These are phyloP conservation scores for Arthrobotrys musiformis DNA, from an alignment of 2,329 filamentous ascomycete species.

Conservation along the genomic window DNA sequence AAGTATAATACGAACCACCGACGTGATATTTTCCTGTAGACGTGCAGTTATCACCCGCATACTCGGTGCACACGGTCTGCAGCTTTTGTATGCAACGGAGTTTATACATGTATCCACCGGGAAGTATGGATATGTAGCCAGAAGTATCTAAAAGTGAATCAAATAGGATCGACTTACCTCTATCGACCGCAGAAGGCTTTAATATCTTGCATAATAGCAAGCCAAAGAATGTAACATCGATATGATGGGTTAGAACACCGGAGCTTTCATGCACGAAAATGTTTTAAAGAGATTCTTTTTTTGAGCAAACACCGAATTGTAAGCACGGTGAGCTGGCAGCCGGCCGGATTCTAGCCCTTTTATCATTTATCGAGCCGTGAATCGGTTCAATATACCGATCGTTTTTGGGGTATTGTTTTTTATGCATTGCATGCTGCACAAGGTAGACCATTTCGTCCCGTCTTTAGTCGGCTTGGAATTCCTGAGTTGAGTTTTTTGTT, in stretches of 20 bases:
- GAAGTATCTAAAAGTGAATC: neutral
- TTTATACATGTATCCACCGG: neutral
- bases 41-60: neutral
- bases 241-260: neutral
- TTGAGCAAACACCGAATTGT: neutral
- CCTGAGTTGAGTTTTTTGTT: neutral
- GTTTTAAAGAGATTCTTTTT: neutral
- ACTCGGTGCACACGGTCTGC: neutral
- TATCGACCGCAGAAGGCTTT: neutral
- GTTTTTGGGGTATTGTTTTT: neutral
- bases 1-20: neutral
- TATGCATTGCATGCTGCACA: conserved; percentile 8
- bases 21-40: neutral
- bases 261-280: neutral
- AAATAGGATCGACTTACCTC: conserved; percentile 31
- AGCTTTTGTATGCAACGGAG: neutral
- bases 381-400: neutral
- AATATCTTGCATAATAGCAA: neutral
- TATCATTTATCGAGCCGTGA: neutral
- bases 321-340: neutral
- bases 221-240: conserved; percentile 29
- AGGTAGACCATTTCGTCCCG: conserved; percentile 15
- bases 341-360: neutral
- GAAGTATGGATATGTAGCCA: neutral
- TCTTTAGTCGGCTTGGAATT: neutral